These are phyloP conservation scores for Apiospora phragmitis DNA, from an alignment of 2,329 filamentous ascomycete species.

Conservation along the genomic window DNA sequence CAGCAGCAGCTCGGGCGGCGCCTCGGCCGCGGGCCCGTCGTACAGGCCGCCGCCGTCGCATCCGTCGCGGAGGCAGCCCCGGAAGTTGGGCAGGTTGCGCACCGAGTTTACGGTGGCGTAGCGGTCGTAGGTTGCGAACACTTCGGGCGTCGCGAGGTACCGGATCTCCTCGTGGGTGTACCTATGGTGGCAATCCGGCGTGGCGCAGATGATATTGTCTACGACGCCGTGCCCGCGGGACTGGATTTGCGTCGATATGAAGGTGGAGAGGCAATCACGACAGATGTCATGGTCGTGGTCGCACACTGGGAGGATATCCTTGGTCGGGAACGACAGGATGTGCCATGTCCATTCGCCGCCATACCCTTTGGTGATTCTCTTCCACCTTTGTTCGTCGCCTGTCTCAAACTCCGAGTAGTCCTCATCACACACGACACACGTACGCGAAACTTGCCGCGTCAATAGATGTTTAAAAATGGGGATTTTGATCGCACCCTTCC, in stretches of 20 bases:
- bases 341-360: slow-evolving; percentile 20
- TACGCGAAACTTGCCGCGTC: not conserved
- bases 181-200: slow-evolving; percentile 14
- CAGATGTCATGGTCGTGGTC: slow-evolving; percentile 17
- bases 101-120: slow-evolving; percentile 17
- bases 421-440: slow-evolving; percentile 17
- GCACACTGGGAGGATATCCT: slow-evolving; percentile 15
- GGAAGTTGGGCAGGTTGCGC: slow-evolving; percentile 17
- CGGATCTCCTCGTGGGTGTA: slow-evolving; percentile 17
- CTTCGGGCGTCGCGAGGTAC: slow-evolving; percentile 12
- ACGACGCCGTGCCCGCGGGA: slow-evolving; percentile 40
- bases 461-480: slow-evolving; percentile 16
- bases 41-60: slow-evolving; percentile 26
- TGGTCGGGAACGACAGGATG: slow-evolving; percentile 15
- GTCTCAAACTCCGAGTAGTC: slow-evolving; percentile 13
- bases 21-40: slow-evolving; percentile 14
- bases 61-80: slow-evolving; percentile 25
- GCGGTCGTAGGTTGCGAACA: slow-evolving; percentile 18
- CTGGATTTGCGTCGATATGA: slow-evolving; percentile 33
- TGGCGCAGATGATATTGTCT: slow-evolving; percentile 21
- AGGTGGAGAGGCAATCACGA: slow-evolving; percentile 13
- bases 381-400: slow-evolving; percentile 11
- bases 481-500: slow-evolving; percentile 6
- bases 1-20: not conserved
- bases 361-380: slow-evolving; percentile 11